Evolutionary conservation across 2,329 filamentous ascomycete species (phyloP), one percentile per base, ranked within the genome.

Genomic region (Aspergillus felis): DNA sequence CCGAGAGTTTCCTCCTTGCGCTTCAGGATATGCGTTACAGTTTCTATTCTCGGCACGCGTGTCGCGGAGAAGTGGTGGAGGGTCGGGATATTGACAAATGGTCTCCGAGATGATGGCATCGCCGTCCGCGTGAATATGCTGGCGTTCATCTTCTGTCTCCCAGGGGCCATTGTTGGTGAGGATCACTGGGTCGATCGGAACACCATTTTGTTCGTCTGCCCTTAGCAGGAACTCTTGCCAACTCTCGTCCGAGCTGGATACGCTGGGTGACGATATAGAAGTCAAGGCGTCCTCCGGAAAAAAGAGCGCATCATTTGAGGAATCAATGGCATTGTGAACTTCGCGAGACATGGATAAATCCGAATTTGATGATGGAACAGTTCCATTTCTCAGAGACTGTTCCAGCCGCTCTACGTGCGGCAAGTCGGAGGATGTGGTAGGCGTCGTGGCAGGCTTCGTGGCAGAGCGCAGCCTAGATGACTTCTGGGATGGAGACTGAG

Each of bases 61-160:
- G 25, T 47, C 48, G 32, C 48, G 14, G 7, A 56, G 49, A 46
- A 47, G 14, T 32, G 38, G 54, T 51, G 54, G 48, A 24, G 49
- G 54, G 17, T 56, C 25, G 47, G 54, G 57, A 58, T 60, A 60
- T 56, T 27, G 24, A 51, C 54, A 61, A 56, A 48, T 53, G 12
- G 42, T 50, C 27, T 38, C 49, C 14, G 48, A 32, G 27, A 51
- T n/a, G 35, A 49, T n/a, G 3, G 27, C 8, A 47, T 46, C 22
- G 20, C n/a, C 44, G 41, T 56, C 54, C 38, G 24, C 24, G 9
- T 47, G 49, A 25, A 56, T 47, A 52, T 32, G 54, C 29, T 51
- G 49, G 27, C 25, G 38, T 47, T 32, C 32, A 20, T 51, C 49
- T 27, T 51, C 38, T 24, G 49, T 20, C 27, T 51, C 54, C 54